Base-by-base conservation (phyloP, 2,329 filamentous ascomycete genomes). In the Sporothrix globosa region DNA sequence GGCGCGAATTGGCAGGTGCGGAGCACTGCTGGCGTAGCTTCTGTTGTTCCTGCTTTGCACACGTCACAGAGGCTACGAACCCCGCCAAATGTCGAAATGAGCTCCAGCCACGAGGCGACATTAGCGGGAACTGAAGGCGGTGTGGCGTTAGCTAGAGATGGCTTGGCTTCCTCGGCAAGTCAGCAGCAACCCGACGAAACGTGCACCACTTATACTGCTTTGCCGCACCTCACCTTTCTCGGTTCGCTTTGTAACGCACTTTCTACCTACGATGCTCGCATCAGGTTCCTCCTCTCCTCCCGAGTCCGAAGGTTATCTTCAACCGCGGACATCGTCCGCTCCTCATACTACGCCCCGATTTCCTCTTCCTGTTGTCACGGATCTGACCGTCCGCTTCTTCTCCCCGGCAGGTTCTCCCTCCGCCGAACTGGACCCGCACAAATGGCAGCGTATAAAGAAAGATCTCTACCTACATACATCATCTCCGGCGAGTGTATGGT, bases 51-150 rank as follows among this genome's bases (percentile, higher is more conserved):
- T 66, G 39, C 39, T 39, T 63, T 21, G 14, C 30, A 7, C 17
- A 58, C 54, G 54, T 58, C 54, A 58, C 54, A n/a, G 4, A 27
- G 54, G 4, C 11, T 9, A 30, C 30, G 39, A 14, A 46, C 58
- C 58, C 58, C 58, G 58, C 56, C 39, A 24, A 61, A 44, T 24
- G 19, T 61, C 34, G 34, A 60, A 44, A 44, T 41, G 56, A 60
- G 56, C 58, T 46, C 39, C 58, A 44, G 34, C 58, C 56, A 44
- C 56, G n/a, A 17, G 39, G 39, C 58, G 41, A 61, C 11, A 21
- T 9, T 9, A 27, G 34, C n/a, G 11, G 5, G n/a, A n/a, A 6
- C n/a, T 17, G n/a, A 46, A 14, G 34, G 58, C 58, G 58, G 58
- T 46, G 58, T 63, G 58, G 58, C n/a, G 39, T n/a, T 2, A 60